A percentile compares a stretch with the other conserved stretches of the same genome.
These are phyloP conservation scores for Alnus rubra DNA, from an alignment of 306 rosid species.

Conservation along the genomic window DNA sequence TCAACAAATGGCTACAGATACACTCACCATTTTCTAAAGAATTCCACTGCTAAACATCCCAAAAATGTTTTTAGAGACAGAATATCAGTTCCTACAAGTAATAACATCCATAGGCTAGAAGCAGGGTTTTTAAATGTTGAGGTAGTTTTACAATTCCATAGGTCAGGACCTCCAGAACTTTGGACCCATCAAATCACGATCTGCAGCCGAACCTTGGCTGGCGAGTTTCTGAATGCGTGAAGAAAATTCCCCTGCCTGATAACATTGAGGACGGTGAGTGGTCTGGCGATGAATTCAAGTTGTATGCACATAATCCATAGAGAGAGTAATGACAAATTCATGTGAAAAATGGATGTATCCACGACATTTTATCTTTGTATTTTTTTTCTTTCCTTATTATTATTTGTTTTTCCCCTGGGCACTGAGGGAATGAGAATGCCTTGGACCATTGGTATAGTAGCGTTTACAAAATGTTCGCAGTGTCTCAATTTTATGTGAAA, in stretches of 20 bases:
- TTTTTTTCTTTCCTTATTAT: neutral
- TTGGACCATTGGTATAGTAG: neutral
- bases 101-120: neutral
- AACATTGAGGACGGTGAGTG: constrained; percentile 31
- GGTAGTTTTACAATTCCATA: constrained; percentile 18
- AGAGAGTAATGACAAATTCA: neutral
- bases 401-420: neutral
- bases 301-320: neutral
- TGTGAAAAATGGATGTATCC: neutral
- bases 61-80: neutral
- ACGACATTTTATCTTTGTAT: neutral
- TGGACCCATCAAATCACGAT: constrained; percentile 55
- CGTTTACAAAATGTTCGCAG: neutral
- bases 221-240: constrained; percentile 81
- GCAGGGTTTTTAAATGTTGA: neutral
- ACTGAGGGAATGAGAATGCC: neutral
- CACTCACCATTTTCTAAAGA: neutral
- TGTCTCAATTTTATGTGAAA: neutral
- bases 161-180: constrained; percentile 65
- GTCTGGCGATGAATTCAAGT: constrained; percentile 9
- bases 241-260: constrained; percentile 91
- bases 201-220: constrained; percentile 68
- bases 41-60: neutral
- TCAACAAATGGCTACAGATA: neutral
- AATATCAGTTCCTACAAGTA: neutral